Evolutionary conservation across 2,329 filamentous ascomycete species (phyloP), one percentile per base, ranked within the genome.

Genomic region (Epichloe gansuensis): DNA sequence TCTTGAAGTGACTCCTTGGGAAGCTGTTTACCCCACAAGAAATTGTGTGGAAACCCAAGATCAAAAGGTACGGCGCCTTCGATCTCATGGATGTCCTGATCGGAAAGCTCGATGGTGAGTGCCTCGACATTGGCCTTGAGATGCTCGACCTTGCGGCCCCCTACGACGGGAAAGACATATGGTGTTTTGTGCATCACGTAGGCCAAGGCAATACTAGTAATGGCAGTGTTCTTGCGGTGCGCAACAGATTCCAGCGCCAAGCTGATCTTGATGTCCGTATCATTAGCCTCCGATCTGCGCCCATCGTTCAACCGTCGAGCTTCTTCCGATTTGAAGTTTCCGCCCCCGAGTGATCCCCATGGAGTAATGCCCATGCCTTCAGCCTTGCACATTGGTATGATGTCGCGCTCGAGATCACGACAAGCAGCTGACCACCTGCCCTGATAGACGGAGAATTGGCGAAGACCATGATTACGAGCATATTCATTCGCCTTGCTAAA

Each of bases 111-210:
- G 42, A 89, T 68, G 1, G 71, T 73, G 39, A 90, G 70, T 0
- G 83, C 82, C 59, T 83, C 77, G 57, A 89, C 84, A 60, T 88
- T 89, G 53, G 73, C 74, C 61, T 82, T 77, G 41, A 90, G 68
- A 61, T 89, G 84, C 48, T 83, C 78, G 9, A 86, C 65, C 58
- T 81, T 88, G 11, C 84, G 75, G 0, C 82, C 82, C 11, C 85
- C 85, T 4, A 88, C 72, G 41, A 89, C 80, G 1, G 86, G 86
- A 61, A 87, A 87, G 12, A 89, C 81, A 59, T 87, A 80, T 0
- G 83, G 78, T 0, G 81, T 71, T 68, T 89, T 88, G 57, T 80
- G 75, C 74, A 86, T 76, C 13, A 89, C 80, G 61, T 89, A 89
- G 2, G 85, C 85, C 25, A 89, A 67, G 8, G 85, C 85, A 52